phyloP scores from a whole-genome alignment of 2,329 filamentous ascomycete species.

The Akanthomyces dipterigenus region DNA sequence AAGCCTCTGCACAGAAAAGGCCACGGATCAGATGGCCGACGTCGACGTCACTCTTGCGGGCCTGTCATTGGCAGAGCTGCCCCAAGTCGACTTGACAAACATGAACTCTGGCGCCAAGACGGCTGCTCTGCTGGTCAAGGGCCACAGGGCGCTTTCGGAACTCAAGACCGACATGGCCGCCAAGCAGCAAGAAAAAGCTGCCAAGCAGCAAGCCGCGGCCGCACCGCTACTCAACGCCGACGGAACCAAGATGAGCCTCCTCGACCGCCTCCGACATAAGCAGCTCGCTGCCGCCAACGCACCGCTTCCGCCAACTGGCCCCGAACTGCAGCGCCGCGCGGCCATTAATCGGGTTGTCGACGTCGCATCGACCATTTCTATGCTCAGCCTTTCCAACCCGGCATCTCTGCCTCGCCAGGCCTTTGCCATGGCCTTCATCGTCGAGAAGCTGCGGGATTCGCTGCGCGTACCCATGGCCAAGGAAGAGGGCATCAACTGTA shows the following conservation, averaged over 20 bases:
- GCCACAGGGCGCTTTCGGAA: conserved; percentile 61
- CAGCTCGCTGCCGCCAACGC: conserved; percentile 52
- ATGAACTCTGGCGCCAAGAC: conserved; percentile 33
- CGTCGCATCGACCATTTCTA: conserved; percentile 59
- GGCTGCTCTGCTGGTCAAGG: conserved; percentile 55
- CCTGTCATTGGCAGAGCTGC: conserved; percentile 44
- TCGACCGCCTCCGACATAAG: conserved; percentile 71
- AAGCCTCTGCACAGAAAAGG: conserved; percentile 33
- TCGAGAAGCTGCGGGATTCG: conserved; percentile 63
- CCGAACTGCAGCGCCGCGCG: conserved; percentile 53
- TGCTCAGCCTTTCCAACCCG: conserved; percentile 51
- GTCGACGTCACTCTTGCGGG: conserved; percentile 42
- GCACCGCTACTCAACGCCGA: conserved; percentile 33
- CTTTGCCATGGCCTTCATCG: conserved; percentile 57
- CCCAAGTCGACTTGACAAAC: conserved; percentile 28
- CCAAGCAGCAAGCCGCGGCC: conserved; percentile 27
- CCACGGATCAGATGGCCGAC: conserved; percentile 25
- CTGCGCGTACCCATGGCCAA: conserved; percentile 47
- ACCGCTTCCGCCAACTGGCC: conserved; percentile 47
- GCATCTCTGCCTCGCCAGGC: conserved; percentile 49
- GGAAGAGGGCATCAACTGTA: conserved; percentile 44
- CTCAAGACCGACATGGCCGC: conserved; percentile 55
- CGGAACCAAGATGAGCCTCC: conserved; percentile 55
- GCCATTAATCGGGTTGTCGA: conserved; percentile 64
- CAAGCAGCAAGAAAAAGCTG: conserved; percentile 42